These are phyloP conservation scores for Helminthosporium solani DNA, from an alignment of 2,329 filamentous ascomycete species.

Conservation along the genomic window DNA sequence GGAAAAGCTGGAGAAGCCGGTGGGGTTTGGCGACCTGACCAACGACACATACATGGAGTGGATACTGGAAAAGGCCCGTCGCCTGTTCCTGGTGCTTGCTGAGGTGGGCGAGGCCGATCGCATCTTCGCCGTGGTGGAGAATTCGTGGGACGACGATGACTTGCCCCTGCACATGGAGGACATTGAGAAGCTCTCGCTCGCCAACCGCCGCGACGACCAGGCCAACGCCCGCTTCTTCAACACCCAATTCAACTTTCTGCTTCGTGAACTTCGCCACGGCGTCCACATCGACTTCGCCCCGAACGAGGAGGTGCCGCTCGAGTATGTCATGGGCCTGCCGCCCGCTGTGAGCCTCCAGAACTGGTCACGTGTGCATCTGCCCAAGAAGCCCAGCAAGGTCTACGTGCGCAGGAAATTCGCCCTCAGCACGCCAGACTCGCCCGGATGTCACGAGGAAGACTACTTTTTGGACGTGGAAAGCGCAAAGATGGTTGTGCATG, in stretches of 20 bases:
- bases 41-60: constrained; percentile 77
- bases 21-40: constrained; percentile 68
- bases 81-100: constrained; percentile 69
- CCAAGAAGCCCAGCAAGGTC: constrained; percentile 58
- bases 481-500: constrained; percentile 61
- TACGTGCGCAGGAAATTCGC: constrained; percentile 61
- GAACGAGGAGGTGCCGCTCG: constrained; percentile 68
- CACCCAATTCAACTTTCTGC: constrained; percentile 69
- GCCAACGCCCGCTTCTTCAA: constrained; percentile 69
- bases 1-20: constrained; percentile 60
- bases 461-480: constrained; percentile 63
- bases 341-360: constrained; percentile 48
- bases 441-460: constrained; percentile 42
- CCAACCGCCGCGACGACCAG: constrained; percentile 59
- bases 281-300: constrained; percentile 65
- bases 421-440: constrained; percentile 44
- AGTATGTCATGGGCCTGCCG: constrained; percentile 62
- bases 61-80: constrained; percentile 68
- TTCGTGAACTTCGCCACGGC: constrained; percentile 62
- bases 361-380: constrained; percentile 65
- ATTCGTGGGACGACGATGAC: constrained; percentile 75
- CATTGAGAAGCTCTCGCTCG: constrained; percentile 63
- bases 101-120: constrained; percentile 70
- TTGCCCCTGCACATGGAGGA: constrained; percentile 68
- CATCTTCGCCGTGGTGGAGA: constrained; percentile 73